These are phyloP conservation scores for Suillus americanus DNA, from an alignment of 768 basidiomycete genomes.

Conservation along the genomic window DNA sequence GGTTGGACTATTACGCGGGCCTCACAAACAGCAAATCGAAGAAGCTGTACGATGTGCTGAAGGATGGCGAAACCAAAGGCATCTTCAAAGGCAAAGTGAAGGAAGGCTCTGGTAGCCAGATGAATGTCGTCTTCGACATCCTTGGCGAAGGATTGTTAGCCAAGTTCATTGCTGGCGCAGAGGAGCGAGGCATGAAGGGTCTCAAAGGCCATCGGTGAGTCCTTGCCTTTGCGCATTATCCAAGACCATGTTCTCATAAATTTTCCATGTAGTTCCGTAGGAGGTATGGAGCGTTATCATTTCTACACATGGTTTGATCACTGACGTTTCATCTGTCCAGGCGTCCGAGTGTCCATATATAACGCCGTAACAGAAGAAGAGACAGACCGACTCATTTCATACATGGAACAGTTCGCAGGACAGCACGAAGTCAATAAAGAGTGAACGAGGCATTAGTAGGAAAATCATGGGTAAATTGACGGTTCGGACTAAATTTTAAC, in stretches of 20 bases:
- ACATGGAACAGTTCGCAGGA: constrained; percentile 55
- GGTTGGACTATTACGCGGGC: constrained; percentile 62
- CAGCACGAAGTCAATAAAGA: constrained; percentile 3
- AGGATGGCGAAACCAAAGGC: constrained; percentile 69
- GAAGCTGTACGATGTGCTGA: constrained; percentile 72
- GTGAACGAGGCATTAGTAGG: neutral
- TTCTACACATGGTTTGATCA: neutral
- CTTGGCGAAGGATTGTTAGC: constrained; percentile 70
- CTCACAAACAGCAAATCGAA: constrained; percentile 72
- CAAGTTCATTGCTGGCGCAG: constrained; percentile 79
- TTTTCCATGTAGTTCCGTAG: constrained; percentile 46
- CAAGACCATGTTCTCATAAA: neutral
- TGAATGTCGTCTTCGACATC: constrained; percentile 91
- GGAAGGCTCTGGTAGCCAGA: constrained; percentile 81
- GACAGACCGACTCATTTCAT: constrained; percentile 58
- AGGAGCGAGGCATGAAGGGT: constrained; percentile 75
- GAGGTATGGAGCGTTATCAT: constrained; percentile 33
- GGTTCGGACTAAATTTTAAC: neutral
- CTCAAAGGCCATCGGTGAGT: constrained; percentile 91
- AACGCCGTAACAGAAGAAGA: constrained; percentile 83
- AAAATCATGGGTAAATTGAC: neutral
- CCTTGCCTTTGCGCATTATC: neutral
- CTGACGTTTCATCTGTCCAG: constrained; percentile 30
- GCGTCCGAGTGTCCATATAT: constrained; percentile 84
- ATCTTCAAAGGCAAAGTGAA: constrained; percentile 72